Evolutionary conservation across 1,139 yeast species (phyloP), one percentile per base, ranked within the genome.

Genomic region (Pichia sp.): DNA sequence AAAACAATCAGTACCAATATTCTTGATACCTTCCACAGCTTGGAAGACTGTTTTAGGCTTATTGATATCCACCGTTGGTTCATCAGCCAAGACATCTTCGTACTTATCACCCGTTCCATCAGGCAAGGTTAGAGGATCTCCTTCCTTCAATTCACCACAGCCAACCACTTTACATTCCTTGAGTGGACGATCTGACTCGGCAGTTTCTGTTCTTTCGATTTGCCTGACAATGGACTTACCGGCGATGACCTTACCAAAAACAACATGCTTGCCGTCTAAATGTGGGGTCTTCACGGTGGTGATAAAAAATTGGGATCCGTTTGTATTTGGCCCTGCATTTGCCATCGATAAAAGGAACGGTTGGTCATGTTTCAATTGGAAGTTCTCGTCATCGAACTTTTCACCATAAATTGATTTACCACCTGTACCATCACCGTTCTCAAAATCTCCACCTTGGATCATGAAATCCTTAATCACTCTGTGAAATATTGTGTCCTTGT

Each of bases 361-460:
- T 65, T 79, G 78, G 62, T 85, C 92, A 69, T 93, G 98, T 62
- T 78, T 79, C 62, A 81, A 72, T 56, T 77, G 72, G 70, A 93
- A 92, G 71, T 86, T 87, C 72, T 93, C 99, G 69, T 93, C 99
- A 67, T 87, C 95, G 68, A 93, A 93, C 71, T 89, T 90, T 64
- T 88, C 97, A 15, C 98, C 98, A 69, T 92, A 93, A 62, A 90
- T 92, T 34, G 96, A 87, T 71, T 87, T 95, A 54, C 98, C 98
- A 46, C 98, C 98, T 40, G 93, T 87, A 34, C 98, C 98, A 62
- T 87, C 76, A 29, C 87, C 89, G 60, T 82, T 84, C 47, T 97
- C 90, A 75, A 92, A 92, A 68, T 93, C 99, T 66, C 99, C 99
- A 70, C 97, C 97, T 74, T 90, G 98, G 65, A 88, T 80, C 97